Percentiles rank a stretch among this genome's conserved stretches.
These are phyloP conservation scores for Trametes coccinea DNA, from an alignment of 768 basidiomycete species.

Conservation along the genomic window DNA sequence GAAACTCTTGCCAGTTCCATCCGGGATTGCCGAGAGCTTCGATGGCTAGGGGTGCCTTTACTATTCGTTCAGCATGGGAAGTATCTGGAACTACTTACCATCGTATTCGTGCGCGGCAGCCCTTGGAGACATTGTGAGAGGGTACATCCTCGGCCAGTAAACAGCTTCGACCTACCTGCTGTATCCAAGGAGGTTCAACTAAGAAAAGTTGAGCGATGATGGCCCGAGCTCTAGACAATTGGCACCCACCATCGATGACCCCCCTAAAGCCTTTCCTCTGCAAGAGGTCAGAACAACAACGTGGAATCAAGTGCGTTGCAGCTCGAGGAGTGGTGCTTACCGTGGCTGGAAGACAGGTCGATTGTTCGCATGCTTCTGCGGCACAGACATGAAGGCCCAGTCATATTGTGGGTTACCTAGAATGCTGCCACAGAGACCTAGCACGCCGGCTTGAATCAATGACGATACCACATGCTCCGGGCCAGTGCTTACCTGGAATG, in stretches of 20 bases:
- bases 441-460: not conserved
- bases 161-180: not conserved
- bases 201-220: not conserved
- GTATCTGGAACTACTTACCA: not conserved
- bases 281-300: not conserved
- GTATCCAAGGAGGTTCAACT: slow-evolving; percentile 20
- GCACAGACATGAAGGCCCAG: slow-evolving; percentile 23
- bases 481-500: slow-evolving; percentile 16
- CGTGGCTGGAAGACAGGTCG: slow-evolving; percentile 12
- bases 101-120: slow-evolving; percentile 15
- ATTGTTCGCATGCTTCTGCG: slow-evolving; percentile 16
- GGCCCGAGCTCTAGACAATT: too few relatives aligned
- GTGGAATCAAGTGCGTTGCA: too few relatives aligned
- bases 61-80: not conserved
- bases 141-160: not conserved
- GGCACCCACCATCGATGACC: slow-evolving; percentile 17
- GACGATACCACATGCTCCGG: too few relatives aligned
- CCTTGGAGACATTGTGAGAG: not conserved
- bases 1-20: slow-evolving; percentile 30
- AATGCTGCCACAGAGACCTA: slow-evolving; percentile 8
- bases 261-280: slow-evolving; percentile 22
- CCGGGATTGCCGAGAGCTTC: slow-evolving; percentile 30
- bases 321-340: not conserved
- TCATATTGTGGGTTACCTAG: slow-evolving; percentile 23
- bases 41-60: not conserved